These are phyloP conservation scores for Coccomyxa sp. DNA, from an alignment of 139 green algal species.

Conservation along the genomic window DNA sequence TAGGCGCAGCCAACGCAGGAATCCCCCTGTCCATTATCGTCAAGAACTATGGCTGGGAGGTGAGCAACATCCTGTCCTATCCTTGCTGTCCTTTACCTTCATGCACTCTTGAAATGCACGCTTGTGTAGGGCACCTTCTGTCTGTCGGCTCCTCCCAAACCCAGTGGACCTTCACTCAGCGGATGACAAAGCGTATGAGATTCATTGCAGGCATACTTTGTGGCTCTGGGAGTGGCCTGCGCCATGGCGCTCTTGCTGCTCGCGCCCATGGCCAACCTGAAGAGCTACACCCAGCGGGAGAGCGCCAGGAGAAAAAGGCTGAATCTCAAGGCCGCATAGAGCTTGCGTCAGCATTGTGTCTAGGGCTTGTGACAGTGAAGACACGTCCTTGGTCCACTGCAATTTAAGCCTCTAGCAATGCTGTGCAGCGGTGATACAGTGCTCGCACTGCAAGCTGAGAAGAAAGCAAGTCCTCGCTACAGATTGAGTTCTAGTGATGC, in stretches of 20 bases:
- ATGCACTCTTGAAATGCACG: not conserved
- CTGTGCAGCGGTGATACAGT: too few relatives aligned
- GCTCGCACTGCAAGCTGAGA: too few relatives aligned
- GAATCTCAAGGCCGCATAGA: not conserved
- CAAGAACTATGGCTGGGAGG: slow-evolving; percentile 83
- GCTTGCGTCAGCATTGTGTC: too few relatives aligned
- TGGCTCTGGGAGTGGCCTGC: slow-evolving; percentile 75
- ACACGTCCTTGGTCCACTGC: too few relatives aligned
- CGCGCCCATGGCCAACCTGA: slow-evolving; percentile 83
- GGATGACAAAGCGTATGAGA: slow-evolving; percentile 8
- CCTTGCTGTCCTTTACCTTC: not conserved
- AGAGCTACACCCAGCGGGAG: slow-evolving; percentile 57
- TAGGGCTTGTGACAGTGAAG: too few relatives aligned
- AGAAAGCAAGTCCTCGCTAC: too few relatives aligned
- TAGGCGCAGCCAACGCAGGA: slow-evolving; percentile 84
- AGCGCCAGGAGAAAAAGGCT: not conserved
- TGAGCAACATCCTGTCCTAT: not conserved
- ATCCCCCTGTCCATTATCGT: slow-evolving; percentile 95
- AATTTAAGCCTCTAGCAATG: too few relatives aligned
- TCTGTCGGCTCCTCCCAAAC: not conserved
- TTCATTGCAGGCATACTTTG: slow-evolving; percentile 70
- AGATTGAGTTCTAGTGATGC: too few relatives aligned
- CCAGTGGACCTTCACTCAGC: not conserved
- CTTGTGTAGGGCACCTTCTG: not conserved
- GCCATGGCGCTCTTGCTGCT: slow-evolving; percentile 82